Base-by-base conservation (phyloP, 2,329 filamentous ascomycete species). In the Ceratocystis smalleyi region DNA sequence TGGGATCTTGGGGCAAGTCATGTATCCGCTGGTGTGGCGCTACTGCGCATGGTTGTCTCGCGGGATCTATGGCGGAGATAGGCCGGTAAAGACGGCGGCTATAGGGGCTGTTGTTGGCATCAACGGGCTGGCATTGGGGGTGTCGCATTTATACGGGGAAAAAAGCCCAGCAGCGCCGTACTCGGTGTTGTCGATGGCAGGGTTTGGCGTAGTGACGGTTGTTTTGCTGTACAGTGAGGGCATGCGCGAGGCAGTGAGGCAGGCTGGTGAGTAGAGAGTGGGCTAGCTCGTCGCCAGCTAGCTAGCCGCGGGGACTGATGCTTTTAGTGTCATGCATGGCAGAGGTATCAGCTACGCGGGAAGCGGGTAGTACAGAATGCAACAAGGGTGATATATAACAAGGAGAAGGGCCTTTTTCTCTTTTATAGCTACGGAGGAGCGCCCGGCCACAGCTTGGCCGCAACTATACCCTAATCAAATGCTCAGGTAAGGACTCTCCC, bases 51-150 rank as follows among this genome's bases (percentile, higher is more conserved):
- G 74, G 2, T 67, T 67, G n/a, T 61, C 10, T 0, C 54, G 27
- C 0, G 54, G 54, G 3, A 6, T 57, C 22, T 24, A 57, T 57
- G 12, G 30, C 17, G 27, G 27, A 17, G 54, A 22, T 57, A 30
- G n/a, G 0, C 17, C 30, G 59, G 40, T 55, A 66, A 32, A 40
- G 54, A 6, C 51, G 15, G 19, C 83, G 1, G 80, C 79, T 0
- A 73, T 77, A 0, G 81, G 81, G 43, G 75, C 81, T 43, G 75
- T 79, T 0, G 75, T 83, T 60, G 81, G 81, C 2, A 77, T 83
- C 72, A 84, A 83, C 67, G 80, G 80, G 0, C 81, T 81, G 0
- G 81, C 81, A 2, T 82, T 84, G 80, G 81, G 81, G 1, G 81
- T 81, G 0, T 76, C 81, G 0, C 80, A 81, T 66, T 73, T 83